phyloP scores from a whole-genome alignment of 148 eudicot species.

The Cornus controversa region DNA sequence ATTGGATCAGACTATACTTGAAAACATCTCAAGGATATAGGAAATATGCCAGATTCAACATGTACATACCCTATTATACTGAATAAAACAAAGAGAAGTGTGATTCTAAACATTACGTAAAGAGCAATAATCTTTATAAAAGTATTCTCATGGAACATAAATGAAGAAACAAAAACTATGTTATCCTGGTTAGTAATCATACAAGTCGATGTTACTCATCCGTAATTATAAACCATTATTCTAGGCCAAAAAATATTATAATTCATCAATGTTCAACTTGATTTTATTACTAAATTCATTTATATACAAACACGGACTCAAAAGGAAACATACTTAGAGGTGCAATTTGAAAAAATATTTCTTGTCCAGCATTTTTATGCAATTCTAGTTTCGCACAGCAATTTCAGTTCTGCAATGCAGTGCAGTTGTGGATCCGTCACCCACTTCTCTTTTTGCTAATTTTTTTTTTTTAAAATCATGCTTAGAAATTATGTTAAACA shows the following conservation, averaged over 20 bases:
- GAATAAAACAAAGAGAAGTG: background rate
- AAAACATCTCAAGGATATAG: slow-evolving; percentile 3
- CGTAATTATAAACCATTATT: background rate
- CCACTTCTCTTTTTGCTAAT: background rate
- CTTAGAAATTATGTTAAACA: background rate
- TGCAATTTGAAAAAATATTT: background rate
- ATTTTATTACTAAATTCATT: background rate
- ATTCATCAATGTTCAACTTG: background rate
- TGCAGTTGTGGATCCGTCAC: background rate
- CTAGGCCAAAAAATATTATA: too few species aligned
- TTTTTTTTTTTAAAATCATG: background rate
- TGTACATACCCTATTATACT: background rate
- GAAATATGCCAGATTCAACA: background rate
- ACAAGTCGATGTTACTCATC: background rate
- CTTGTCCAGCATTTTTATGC: background rate
- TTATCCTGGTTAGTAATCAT: background rate
- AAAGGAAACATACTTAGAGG: background rate
- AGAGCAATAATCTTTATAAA: background rate
- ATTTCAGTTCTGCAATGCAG: background rate
- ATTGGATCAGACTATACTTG: background rate
- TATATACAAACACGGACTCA: too few species aligned
- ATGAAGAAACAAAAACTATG: background rate
- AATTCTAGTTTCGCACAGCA: background rate
- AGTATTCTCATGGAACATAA: background rate
- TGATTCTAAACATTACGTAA: background rate